A percentile compares a stretch with the other conserved stretches of the same genome.
Conservation (phyloP, 208 protist genomes). For the Trypanosoma cruzi region DNA sequence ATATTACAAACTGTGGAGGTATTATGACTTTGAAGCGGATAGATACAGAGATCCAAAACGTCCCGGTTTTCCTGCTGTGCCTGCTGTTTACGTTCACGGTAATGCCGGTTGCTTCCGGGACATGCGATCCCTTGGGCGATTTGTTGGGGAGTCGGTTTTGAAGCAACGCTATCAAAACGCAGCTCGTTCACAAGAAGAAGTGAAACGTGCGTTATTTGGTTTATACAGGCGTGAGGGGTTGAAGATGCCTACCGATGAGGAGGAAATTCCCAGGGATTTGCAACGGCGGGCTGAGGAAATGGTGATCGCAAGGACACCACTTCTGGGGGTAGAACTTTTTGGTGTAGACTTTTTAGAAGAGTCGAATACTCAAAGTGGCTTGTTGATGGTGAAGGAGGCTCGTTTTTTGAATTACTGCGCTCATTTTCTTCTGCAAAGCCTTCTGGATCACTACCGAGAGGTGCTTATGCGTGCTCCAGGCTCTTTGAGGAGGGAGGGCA, state of each 20-base stretch:
- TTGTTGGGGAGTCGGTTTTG: constrained; percentile 64
- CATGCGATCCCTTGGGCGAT: constrained; percentile 67
- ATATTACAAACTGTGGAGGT: constrained; percentile 65
- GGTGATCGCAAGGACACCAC: constrained; percentile 39
- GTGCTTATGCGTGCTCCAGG: constrained; percentile 26
- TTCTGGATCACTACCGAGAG: constrained; percentile 45
- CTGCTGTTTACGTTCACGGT: constrained; percentile 77
- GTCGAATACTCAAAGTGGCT: constrained; percentile 62
- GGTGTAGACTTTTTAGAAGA: constrained; percentile 74
- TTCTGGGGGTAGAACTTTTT: constrained; percentile 66
- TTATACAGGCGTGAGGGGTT: constrained; percentile 17
- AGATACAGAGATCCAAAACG: constrained; percentile 32
- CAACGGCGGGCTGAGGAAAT: constrained; percentile 48
- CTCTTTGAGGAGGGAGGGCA: constrained; percentile 6
- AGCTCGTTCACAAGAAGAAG: constrained; percentile 38
- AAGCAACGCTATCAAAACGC: constrained; percentile 35
- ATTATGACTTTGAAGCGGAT: constrained; percentile 68
- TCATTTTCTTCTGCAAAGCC: constrained; percentile 46
- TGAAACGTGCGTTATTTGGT: constrained; percentile 34
- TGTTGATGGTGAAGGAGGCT: constrained; percentile 62
- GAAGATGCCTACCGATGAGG: constrained; percentile 33
- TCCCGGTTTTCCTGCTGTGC: constrained; percentile 40
- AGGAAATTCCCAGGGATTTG: constrained; percentile 34
- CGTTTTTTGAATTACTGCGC: constrained; percentile 69
- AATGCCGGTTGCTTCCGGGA: constrained; percentile 82